phyloP scores from a whole-genome alignment of 2,329 filamentous ascomycete species.

The Phaeosphaeriaceae sp. region DNA sequence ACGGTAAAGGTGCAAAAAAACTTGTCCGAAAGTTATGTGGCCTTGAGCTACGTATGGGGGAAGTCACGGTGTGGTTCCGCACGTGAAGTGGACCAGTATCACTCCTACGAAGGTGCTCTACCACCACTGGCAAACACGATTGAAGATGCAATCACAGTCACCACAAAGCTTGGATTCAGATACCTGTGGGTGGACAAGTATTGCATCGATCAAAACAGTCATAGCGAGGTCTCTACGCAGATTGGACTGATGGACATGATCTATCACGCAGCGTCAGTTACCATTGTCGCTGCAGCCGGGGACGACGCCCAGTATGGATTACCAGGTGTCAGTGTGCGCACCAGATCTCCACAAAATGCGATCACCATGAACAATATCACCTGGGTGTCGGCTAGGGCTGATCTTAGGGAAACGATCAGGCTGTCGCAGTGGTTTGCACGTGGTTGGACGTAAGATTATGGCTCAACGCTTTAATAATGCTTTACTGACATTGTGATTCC shows the following conservation, averaged over 20 bases:
- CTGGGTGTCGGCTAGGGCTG: neutral
- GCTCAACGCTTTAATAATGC: no score
- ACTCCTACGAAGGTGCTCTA: neutral
- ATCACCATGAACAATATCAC: neutral
- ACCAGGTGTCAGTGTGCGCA: constrained; percentile 2
- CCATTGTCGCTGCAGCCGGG: constrained; percentile 16
- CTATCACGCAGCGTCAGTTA: constrained; percentile 13
- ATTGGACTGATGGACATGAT: constrained; percentile 17
- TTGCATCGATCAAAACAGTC: constrained; percentile 7
- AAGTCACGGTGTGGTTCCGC: no score
- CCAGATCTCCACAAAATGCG: neutral
- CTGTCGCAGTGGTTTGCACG: neutral
- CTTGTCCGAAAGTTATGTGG: neutral
- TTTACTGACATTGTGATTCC: no score
- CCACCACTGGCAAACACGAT: constrained; percentile 1
- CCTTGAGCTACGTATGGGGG: neutral
- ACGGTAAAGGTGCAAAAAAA: neutral
- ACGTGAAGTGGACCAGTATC: neutral
- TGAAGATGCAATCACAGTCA: constrained; percentile 4
- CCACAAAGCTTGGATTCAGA: neutral
- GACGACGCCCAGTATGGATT: constrained; percentile 21
- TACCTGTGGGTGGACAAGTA: constrained; percentile 14
- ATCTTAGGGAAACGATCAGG: neutral
- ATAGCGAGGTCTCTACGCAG: neutral
- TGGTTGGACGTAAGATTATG: neutral